A percentile compares a stretch with the other conserved stretches of the same genome.
These are phyloP conservation scores for Colletotrichum ledebouriae DNA, from an alignment of 2,329 filamentous ascomycete genomes.

Conservation along the genomic window DNA sequence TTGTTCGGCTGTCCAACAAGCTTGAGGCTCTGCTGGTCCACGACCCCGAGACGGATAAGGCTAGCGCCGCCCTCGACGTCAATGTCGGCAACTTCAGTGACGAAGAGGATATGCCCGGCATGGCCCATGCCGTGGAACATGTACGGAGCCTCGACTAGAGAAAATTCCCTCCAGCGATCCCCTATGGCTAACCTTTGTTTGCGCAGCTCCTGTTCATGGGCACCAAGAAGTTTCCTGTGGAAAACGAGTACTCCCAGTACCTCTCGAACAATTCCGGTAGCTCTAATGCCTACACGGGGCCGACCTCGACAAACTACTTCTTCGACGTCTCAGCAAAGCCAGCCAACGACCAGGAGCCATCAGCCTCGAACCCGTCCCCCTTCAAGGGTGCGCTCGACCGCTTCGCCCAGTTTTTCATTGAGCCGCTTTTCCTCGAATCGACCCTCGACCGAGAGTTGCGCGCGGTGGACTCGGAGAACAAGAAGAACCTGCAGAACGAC, in stretches of 20 bases:
- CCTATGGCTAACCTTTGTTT: slow-evolving; percentile 32
- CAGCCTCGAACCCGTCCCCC: slow-evolving; percentile 68
- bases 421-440: slow-evolving; percentile 86
- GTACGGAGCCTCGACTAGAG: slow-evolving; percentile 54
- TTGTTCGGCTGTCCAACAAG: slow-evolving; percentile 86
- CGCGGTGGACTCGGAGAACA: slow-evolving; percentile 95
- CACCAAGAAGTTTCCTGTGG: slow-evolving; percentile 95
- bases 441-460: slow-evolving; percentile 89
- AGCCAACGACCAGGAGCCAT: slow-evolving; percentile 69
- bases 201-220: slow-evolving; percentile 91
- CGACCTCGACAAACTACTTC: slow-evolving; percentile 97
- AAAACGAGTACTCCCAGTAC: slow-evolving; percentile 97
- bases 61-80: slow-evolving; percentile 93
- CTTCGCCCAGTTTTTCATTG: slow-evolving; percentile 94
- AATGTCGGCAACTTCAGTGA: slow-evolving; percentile 98
- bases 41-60: slow-evolving; percentile 95
- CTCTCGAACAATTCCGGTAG: slow-evolving; percentile 89
- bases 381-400: slow-evolving; percentile 87
- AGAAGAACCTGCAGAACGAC: slow-evolving; percentile 96
- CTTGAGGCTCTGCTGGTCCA: slow-evolving; percentile 94
- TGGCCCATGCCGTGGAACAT: slow-evolving; percentile 97
- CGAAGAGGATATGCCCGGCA: slow-evolving; percentile 88
- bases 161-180: slow-evolving; percentile 24
- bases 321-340: slow-evolving; percentile 93
- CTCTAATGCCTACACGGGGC: slow-evolving; percentile 94